Base-by-base conservation (phyloP, 192 early-diverging fungal genomes). In the Gamsiella multidivaricata region DNA sequence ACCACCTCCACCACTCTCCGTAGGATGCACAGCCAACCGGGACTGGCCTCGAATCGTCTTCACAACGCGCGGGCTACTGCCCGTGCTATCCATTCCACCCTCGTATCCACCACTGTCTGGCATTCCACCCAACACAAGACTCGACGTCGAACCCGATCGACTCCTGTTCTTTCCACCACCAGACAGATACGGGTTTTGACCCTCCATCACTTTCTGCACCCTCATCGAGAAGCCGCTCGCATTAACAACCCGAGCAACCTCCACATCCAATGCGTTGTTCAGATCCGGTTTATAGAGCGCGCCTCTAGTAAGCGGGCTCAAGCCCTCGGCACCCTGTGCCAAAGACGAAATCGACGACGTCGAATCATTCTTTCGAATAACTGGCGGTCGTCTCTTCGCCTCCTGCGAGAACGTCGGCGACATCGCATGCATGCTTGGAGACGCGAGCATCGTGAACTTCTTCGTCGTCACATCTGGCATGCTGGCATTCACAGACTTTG, bases 211-310 rank as follows among this genome's bases (percentile, higher is more conserved):
- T 70, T 84, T 81, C 20, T 72, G 70, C 5, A 89, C 81, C 70
- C 81, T 84, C 56, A 82, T 81, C 33, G 76, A 70, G 52, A 80
- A 83, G 11, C 87, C 87, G 17, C 82, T 88, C 6, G 85, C 86
- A 47, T 90, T 90, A 14, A 90, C 87, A 15, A 90, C 85, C 20
- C 73, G 53, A 14, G 82, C 89, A 1, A 89, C 80, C 45, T 88
- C 87, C 3, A 88, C 83, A 79, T 90, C 89, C 39, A 90, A 54
- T 29, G 79, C 82, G 57, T 86, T 87, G 42, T 65, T 80, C 18
- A 89, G 81, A 65, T 90, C 84, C 3, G 89, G 71, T 55, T 59
- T 68, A 50, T 63, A 80, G 17, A 65, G 47, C 18, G 53, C 71
- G 47, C 53, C 56, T 11, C 42, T 22, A 51, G 53, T 47, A 50